These are phyloP conservation scores for Verbascum thapsus DNA, from an alignment of 257 asterid species.

Conservation along the genomic window DNA sequence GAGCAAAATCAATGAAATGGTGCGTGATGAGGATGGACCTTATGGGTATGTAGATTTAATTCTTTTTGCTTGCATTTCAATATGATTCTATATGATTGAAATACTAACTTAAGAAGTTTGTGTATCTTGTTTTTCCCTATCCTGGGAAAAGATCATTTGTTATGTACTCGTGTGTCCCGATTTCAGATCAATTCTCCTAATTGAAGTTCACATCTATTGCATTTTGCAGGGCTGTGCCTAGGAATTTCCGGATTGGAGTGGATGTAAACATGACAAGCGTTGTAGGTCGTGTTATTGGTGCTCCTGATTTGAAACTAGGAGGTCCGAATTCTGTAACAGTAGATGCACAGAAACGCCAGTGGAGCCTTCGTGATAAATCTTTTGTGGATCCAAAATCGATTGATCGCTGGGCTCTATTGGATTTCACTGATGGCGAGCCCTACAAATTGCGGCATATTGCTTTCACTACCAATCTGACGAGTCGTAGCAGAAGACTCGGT, in stretches of 20 bases:
- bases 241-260: constrained; percentile 45
- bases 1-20: constrained; percentile 46
- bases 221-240: constrained; percentile 36
- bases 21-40: constrained; percentile 62
- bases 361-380: constrained; percentile 58
- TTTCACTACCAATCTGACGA: constrained; percentile 33
- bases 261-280: constrained; percentile 53
- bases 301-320: constrained; percentile 63
- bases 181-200: not conserved
- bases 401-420: constrained; percentile 71
- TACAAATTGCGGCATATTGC: not conserved
- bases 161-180: not conserved
- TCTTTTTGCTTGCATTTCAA: not conserved
- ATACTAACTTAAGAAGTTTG: not conserved
- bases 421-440: constrained; percentile 38
- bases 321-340: constrained; percentile 36
- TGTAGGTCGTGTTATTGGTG: constrained; percentile 59
- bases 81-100: not conserved
- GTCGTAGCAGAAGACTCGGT: constrained; percentile 43
- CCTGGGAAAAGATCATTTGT: not conserved
- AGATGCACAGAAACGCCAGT: constrained; percentile 54
- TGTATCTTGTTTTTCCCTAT: not conserved
- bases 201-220: no score
- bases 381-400: constrained; percentile 45
- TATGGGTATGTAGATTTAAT: constrained; percentile 51